Conservation (phyloP, 148 eudicot genomes). For the Chenopodium suecicum region DNA sequence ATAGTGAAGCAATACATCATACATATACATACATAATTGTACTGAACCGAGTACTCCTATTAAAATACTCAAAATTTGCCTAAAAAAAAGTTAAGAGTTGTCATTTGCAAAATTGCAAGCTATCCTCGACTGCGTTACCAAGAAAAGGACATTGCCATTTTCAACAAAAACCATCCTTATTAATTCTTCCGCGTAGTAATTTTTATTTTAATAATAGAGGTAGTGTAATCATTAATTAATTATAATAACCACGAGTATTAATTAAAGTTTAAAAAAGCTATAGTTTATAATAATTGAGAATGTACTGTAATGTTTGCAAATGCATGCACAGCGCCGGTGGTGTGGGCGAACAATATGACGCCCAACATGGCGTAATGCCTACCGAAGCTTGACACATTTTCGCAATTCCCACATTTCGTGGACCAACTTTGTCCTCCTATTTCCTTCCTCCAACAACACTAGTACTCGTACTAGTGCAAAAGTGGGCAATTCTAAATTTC, state of each 20-base stretch:
- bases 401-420: not conserved
- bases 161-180: not conserved
- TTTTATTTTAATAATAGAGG: too few relatives aligned
- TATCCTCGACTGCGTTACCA: not conserved
- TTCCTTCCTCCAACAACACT: not conserved
- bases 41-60: not conserved
- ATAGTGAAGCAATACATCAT: too few relatives aligned
- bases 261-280: not conserved
- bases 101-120: not conserved
- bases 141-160: not conserved
- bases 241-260: not conserved
- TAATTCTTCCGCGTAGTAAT: not conserved
- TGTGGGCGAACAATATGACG: not conserved
- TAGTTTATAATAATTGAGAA: too few relatives aligned
- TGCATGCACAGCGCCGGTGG: not conserved
- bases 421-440: not conserved
- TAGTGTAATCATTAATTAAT: too few relatives aligned
- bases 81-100: not conserved
- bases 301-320: not conserved
- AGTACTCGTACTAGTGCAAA: too few relatives aligned
- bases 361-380: slow-evolving; percentile 3
- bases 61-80: not conserved
- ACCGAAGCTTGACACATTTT: slow-evolving; percentile 3
- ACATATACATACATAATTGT: not conserved
- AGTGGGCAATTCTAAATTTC: too few relatives aligned